Conservation (phyloP, 495 filamentous ascomycete species). For the Aeminium ludgeri region DNA sequence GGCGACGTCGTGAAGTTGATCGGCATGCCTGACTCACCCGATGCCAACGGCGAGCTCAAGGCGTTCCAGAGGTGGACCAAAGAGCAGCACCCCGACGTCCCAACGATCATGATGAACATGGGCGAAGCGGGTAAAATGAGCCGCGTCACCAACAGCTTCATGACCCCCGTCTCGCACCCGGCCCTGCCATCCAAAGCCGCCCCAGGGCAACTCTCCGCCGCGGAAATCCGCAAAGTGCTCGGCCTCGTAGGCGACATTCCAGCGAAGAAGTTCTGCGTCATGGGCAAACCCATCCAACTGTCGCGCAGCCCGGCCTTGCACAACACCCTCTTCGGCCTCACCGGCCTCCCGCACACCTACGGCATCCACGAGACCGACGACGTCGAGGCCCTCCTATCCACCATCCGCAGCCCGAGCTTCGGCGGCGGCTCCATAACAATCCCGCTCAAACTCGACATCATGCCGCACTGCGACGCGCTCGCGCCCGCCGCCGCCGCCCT, state of each 20-base stretch:
- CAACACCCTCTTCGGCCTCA: slow-evolving; percentile 63
- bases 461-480: slow-evolving; percentile 63
- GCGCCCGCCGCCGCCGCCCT: slow-evolving; percentile 63
- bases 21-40: slow-evolving; percentile 55
- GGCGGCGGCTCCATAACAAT: slow-evolving; percentile 93
- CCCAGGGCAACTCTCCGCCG: slow-evolving; percentile 81
- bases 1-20: slow-evolving; percentile 93
- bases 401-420: slow-evolving; percentile 58
- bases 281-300: slow-evolving; percentile 63
- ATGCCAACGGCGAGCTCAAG: slow-evolving; percentile 73
- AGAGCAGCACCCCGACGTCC: slow-evolving; percentile 46
- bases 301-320: slow-evolving; percentile 81
- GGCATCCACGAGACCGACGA: slow-evolving; percentile 56
- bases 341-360: slow-evolving; percentile 81
- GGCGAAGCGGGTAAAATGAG: slow-evolving; percentile 74
- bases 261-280: slow-evolving; percentile 63
- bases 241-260: slow-evolving; percentile 66
- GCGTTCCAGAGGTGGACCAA: slow-evolving; percentile 67
- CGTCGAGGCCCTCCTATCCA: slow-evolving; percentile 42
- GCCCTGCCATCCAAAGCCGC: slow-evolving; percentile 80
- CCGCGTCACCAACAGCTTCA: slow-evolving; percentile 74
- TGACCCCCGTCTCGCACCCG: slow-evolving; percentile 92
- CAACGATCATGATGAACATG: slow-evolving; percentile 94
- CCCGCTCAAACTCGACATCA: slow-evolving; percentile 80
- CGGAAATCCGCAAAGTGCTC: slow-evolving; percentile 67